Base-by-base conservation (phyloP, 768 basidiomycete genomes). In the Podaxis sp. region DNA sequence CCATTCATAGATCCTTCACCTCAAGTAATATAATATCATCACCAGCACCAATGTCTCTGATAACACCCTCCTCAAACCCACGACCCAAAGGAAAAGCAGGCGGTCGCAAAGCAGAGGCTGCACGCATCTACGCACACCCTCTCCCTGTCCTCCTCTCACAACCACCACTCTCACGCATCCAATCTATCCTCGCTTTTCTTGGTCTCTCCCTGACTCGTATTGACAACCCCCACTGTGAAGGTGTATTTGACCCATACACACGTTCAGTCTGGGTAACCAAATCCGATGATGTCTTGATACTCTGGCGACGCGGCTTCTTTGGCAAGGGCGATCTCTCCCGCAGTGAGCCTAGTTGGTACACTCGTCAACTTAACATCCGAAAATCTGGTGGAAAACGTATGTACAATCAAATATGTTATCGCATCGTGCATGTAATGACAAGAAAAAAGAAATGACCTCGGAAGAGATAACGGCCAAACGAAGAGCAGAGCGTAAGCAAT, bases 231-330 rank as follows among this genome's bases (percentile, higher is more conserved):
- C 84, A 87, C 44, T 91, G 88, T 68, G 83, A 86, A 66, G 95
- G 93, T 7, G 71, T 87, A 7, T 89, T 91, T 65, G 96, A 99
- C 71, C 75, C 83, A 5, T 69, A 82, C 2, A 95, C 95, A 15
- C 86, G 87, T n/a, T 93, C 92, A 0, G 91, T 98, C 8, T 97
- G 95, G 95, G 82, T 99, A 2, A 77, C 83, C 0, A 82, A 87
- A 62, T 74, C 78, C 28, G 80, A 75, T 24, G 86, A 95, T 71
- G 86, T 87, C 49, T 80, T 80, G 66, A 76, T 88, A 4, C 80
- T 99, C 40, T 99, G 97, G 92, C 79, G 85, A 51, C 77, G 91
- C 64, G 97, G 97, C 0, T 98, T 99, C 77, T 99, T 99, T 73
- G 97, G 97, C 24, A 99, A 99, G 74, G 97, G 97, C 1, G 91